A percentile compares a stretch with the other conserved stretches of the same genome.
Conservation (phyloP, 1,139 yeast genomes). For the Groenewaldozyma auringiensis region DNA sequence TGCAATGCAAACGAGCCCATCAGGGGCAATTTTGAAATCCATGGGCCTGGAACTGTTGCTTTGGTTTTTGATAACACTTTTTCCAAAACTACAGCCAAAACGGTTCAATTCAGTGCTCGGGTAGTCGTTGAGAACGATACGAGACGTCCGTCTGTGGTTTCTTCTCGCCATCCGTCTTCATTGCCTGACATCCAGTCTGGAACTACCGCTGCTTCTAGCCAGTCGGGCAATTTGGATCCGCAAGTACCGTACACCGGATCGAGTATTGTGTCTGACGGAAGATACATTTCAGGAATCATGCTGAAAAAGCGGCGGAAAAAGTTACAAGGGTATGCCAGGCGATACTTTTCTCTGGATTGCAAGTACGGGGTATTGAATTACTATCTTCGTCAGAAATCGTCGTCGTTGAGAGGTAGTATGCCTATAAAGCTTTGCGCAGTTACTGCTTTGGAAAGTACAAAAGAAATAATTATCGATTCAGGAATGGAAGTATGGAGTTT, state of each 20-base stretch:
- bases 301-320: constrained; percentile 73
- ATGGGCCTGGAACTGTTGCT: constrained; percentile 59
- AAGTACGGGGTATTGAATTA: constrained; percentile 79
- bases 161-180: not conserved
- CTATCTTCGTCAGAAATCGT: constrained; percentile 60
- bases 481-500: constrained; percentile 95
- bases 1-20: constrained; percentile 30
- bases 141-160: not conserved
- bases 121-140: constrained; percentile 22
- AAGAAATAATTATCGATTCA: constrained; percentile 77
- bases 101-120: constrained; percentile 59
- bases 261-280: constrained; percentile 15
- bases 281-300: constrained; percentile 57
- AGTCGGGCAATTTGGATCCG: not conserved
- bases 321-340: constrained; percentile 77
- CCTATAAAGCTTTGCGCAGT: constrained; percentile 74
- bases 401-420: constrained; percentile 83
- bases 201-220: not conserved
- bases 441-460: constrained; percentile 62
- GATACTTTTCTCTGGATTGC: constrained; percentile 77
- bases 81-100: constrained; percentile 77
- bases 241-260: not conserved
- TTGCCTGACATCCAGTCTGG: not conserved
- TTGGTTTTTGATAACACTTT: constrained; percentile 89
- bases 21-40: constrained; percentile 54